Evolutionary conservation across 306 rosid genomes (phyloP).

Genomic region (Senna siamea): DNA sequence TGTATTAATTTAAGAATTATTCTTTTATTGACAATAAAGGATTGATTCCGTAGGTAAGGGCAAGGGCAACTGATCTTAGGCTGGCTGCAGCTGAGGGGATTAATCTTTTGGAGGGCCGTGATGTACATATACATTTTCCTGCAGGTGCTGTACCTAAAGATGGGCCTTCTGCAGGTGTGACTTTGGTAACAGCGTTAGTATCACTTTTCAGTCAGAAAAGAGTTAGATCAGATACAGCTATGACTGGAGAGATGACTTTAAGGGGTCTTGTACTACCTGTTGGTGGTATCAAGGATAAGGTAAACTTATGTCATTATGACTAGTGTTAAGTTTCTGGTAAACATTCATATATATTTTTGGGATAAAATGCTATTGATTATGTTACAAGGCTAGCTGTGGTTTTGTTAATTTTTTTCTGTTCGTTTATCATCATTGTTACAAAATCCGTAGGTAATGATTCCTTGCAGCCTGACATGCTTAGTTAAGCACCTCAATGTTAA

Average conservation of each 20-base stretch:
- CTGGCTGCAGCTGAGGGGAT: constrained; percentile 66
- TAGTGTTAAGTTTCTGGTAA: constrained; percentile 14
- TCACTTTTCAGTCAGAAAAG: constrained; percentile 79
- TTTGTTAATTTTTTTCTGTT: constrained; percentile 27
- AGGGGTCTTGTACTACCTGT: constrained; percentile 98
- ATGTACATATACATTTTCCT: constrained; percentile 95
- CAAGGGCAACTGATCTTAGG: constrained; percentile 79
- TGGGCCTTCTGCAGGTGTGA: constrained; percentile 99
- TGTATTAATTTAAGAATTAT: constrained; percentile 34
- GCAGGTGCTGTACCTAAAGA: constrained; percentile 99
- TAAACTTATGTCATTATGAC: constrained; percentile 37
- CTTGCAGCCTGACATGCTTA: constrained; percentile 23
- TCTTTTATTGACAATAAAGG: constrained; percentile 39
- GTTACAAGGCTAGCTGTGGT: constrained; percentile 4
- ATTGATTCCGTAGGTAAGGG: constrained; percentile 66
- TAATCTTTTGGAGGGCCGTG: constrained; percentile 85
- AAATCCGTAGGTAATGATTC: constrained; percentile 28
- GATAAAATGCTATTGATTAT: constrained; percentile 17
- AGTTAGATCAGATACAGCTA: constrained; percentile 94
- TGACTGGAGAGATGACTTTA: constrained; percentile 99
- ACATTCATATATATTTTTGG: not conserved
- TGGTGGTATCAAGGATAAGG: constrained; percentile 99
- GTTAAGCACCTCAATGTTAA: constrained; percentile 4
- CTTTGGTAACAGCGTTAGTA: constrained; percentile 94
- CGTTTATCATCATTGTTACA: constrained; percentile 17